These are phyloP conservation scores for Boletus bicolor DNA, from an alignment of 768 basidiomycete genomes.

Conservation along the genomic window DNA sequence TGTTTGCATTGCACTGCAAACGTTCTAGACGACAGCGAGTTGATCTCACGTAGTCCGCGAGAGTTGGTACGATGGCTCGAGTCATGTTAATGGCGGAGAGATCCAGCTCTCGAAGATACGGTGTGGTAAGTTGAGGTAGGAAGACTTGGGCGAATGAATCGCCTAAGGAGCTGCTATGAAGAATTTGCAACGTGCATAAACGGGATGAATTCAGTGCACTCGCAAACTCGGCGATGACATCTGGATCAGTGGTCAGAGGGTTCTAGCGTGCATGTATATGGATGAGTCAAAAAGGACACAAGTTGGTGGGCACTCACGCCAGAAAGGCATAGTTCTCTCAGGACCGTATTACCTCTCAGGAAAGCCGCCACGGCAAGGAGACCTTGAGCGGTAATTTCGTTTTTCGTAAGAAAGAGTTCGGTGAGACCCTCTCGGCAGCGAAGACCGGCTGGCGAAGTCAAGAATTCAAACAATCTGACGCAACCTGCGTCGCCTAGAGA, in stretches of 20 bases:
- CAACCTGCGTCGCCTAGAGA: constrained; percentile 57
- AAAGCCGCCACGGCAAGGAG: constrained; percentile 53
- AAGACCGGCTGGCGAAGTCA: constrained; percentile 46
- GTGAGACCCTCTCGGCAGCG: constrained; percentile 39
- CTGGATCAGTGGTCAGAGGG: constrained; percentile 36
- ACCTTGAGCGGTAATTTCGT: constrained; percentile 52
- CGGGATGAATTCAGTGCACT: constrained; percentile 53
- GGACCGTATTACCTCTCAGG: constrained; percentile 41
- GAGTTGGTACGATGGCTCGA: constrained; percentile 35
- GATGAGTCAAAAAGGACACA: constrained; percentile 9
- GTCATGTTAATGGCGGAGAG: constrained; percentile 53
- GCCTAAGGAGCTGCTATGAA: constrained; percentile 46
- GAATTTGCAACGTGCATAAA: constrained; percentile 49
- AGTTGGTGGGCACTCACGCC: constrained; percentile 41
- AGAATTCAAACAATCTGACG: constrained; percentile 49
- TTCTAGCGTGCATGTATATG: constrained; percentile 34
- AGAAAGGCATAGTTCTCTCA: constrained; percentile 54
- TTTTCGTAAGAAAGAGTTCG: constrained; percentile 58
- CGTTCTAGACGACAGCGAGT: constrained; percentile 46
- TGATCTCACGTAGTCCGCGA: constrained; percentile 51
- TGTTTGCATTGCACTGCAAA: constrained; percentile 56
- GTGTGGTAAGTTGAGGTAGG: constrained; percentile 48
- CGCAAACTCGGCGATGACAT: constrained; percentile 39
- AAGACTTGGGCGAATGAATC: constrained; percentile 50
- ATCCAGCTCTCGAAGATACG: constrained; percentile 50